These are phyloP conservation scores for Lentinula guzmanii DNA, from an alignment of 768 basidiomycete species.

Conservation along the genomic window DNA sequence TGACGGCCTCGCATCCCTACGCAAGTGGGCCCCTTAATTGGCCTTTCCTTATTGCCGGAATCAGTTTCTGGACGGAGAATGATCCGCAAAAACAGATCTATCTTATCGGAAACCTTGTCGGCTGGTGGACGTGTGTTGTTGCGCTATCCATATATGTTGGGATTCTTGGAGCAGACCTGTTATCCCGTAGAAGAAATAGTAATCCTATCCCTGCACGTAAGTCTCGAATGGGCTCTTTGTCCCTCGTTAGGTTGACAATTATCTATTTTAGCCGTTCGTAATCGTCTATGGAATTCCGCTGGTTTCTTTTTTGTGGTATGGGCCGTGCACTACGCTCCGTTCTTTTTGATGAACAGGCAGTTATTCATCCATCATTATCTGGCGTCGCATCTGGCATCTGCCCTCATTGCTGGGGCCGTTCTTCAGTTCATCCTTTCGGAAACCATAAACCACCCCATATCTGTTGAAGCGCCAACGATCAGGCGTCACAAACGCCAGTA, in stretches of 20 bases:
- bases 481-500: constrained; percentile 48
- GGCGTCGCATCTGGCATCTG: constrained; percentile 90
- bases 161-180: constrained; percentile 81
- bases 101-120: constrained; percentile 87
- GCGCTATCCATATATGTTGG: constrained; percentile 86
- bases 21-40: constrained; percentile 95
- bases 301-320: constrained; percentile 95
- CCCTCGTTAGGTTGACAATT: constrained; percentile 2
- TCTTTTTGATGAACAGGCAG: constrained; percentile 97
- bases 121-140: constrained; percentile 92
- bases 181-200: constrained; percentile 80
- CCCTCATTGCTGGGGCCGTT: constrained; percentile 87
- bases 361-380: constrained; percentile 98
- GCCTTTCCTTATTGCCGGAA: constrained; percentile 95
- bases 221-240: constrained; percentile 24
- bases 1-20: constrained; percentile 97
- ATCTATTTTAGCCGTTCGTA: constrained; percentile 66
- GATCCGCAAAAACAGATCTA: constrained; percentile 90
- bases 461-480: constrained; percentile 64
- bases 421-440: constrained; percentile 89
- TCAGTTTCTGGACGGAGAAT: constrained; percentile 96
- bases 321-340: constrained; percentile 94
- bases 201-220: constrained; percentile 84
- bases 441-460: constrained; percentile 87
- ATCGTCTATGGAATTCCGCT: constrained; percentile 91